phyloP scores from a whole-genome alignment of 768 basidiomycete species.

The Termitomyces bulborhizus region DNA sequence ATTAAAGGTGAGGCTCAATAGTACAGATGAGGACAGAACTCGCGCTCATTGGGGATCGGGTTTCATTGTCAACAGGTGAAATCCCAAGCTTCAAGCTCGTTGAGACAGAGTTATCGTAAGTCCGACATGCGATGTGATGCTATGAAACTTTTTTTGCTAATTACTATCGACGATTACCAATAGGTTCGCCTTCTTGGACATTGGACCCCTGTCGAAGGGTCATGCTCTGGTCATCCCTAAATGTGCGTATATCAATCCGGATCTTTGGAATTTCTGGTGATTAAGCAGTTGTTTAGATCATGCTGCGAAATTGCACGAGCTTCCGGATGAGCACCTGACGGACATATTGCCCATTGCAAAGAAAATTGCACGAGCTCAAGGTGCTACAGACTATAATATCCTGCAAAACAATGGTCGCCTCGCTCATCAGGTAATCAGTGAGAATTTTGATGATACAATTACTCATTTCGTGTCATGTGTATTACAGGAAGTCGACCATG shows the following conservation, averaged over 20 bases:
- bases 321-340: conserved; percentile 78
- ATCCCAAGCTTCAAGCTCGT: conserved; percentile 85
- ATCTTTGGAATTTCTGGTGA: neutral
- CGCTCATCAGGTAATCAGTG: conserved; percentile 45
- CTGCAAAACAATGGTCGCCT: conserved; percentile 58
- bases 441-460: neutral
- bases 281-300: conserved; percentile 52
- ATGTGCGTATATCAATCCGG: conserved; percentile 38
- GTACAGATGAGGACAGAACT: neutral
- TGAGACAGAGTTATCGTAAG: conserved; percentile 68
- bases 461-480: neutral
- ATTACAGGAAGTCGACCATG: conserved; percentile 68
- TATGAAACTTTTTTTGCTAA: neutral
- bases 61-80: conserved; percentile 50
- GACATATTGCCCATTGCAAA: conserved; percentile 80
- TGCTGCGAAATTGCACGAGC: conserved; percentile 75
- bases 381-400: conserved; percentile 78
- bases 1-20: conserved; percentile 56
- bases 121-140: conserved; percentile 10
- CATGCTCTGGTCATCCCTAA: conserved; percentile 94
- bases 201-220: conserved; percentile 84
- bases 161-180: neutral
- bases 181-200: conserved; percentile 88
- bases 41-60: neutral
- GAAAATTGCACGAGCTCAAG: conserved; percentile 78